Percentiles rank a stretch among this genome's conserved stretches.
Evolutionary conservation across 139 green algal genomes (phyloP).

Genomic region (Micromonas pusilla): DNA sequence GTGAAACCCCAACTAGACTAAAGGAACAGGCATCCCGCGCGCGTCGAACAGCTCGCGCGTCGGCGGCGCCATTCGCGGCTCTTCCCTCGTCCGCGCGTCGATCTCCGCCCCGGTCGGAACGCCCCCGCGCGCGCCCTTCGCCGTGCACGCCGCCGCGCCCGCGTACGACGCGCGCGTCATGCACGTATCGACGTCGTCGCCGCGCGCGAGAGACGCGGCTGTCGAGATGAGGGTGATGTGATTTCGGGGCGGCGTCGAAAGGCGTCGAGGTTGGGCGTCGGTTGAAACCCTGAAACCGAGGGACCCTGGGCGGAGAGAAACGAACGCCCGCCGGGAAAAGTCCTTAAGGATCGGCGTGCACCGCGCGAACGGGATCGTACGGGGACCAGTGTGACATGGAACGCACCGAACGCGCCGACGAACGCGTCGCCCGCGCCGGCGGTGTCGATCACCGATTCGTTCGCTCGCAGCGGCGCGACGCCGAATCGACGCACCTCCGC

Average conservation of each 20-base stretch:
- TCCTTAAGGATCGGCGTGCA: not conserved
- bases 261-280: no score
- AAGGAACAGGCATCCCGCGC: no score
- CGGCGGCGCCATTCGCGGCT: not conserved
- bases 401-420: conserved; percentile 4
- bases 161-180: not conserved
- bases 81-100: not conserved
- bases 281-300: no score
- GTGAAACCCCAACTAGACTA: no score
- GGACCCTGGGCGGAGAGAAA: no score
- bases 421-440: conserved; percentile 16
- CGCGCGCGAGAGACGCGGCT: no score
- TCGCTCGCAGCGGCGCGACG: not conserved
- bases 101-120: not conserved
- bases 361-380: not conserved
- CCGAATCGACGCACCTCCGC: no score
- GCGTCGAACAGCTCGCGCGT: not conserved
- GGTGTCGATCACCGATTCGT: not conserved
- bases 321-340: no score
- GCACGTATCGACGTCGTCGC: not conserved
- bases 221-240: no score
- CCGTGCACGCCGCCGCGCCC: not conserved
- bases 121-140: not conserved
- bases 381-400: not conserved
- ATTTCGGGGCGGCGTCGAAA: no score